These are phyloP conservation scores for Gossypium raimondii DNA, from an alignment of 345 rosid species.

Conservation along the genomic window DNA sequence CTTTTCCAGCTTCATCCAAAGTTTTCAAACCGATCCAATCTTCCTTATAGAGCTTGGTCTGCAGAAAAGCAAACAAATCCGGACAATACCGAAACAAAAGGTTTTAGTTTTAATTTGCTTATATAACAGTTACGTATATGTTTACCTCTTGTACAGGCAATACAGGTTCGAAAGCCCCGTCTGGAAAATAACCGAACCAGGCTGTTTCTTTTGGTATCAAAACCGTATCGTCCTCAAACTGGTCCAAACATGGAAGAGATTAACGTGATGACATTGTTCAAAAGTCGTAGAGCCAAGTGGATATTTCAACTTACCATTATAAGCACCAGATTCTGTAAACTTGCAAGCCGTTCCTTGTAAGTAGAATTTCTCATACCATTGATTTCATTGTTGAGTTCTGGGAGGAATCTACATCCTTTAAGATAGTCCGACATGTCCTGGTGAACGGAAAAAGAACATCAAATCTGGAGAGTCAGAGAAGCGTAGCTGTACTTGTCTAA, in stretches of 20 bases:
- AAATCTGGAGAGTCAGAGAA: neutral
- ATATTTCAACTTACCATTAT: constrained; percentile 49
- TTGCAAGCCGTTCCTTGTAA: constrained; percentile 61
- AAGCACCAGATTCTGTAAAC: constrained; percentile 66
- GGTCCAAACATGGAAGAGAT: constrained; percentile 12
- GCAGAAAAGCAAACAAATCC: constrained; percentile 11
- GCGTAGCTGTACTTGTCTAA: neutral
- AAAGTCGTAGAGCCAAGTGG: neutral
- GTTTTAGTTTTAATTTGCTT: neutral
- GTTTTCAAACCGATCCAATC: constrained; percentile 81
- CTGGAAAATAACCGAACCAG: constrained; percentile 79
- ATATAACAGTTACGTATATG: neutral
- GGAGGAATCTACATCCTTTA: constrained; percentile 67
- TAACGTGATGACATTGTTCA: constrained; percentile 1
- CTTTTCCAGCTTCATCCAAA: constrained; percentile 62
- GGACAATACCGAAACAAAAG: neutral
- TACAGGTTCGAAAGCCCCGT: constrained; percentile 48
- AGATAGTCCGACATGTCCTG: constrained; percentile 39
- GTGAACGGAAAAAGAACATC: neutral
- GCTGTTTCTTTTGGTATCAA: constrained; percentile 81
- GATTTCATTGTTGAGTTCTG: constrained; percentile 62
- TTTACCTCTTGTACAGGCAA: constrained; percentile 63
- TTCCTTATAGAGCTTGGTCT: constrained; percentile 55
- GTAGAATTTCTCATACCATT: constrained; percentile 44
- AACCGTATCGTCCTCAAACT: constrained; percentile 80